Evolutionary conservation across 805 yeast genomes (phyloP).

Genomic region (Wickerhamomyces subpelliculosus): DNA sequence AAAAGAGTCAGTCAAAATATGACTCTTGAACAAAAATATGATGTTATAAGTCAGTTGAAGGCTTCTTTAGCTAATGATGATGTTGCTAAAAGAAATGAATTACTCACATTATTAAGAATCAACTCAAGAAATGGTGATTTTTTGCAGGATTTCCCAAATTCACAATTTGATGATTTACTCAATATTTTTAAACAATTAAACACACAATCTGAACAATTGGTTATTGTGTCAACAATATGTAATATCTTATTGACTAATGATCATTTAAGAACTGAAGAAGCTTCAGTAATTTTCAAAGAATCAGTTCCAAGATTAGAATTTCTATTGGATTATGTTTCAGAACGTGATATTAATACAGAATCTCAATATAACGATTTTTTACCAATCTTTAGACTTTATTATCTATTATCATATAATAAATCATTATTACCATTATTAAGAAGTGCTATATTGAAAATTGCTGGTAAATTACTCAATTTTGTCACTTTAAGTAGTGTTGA

Average conservation of each 20-base stretch:
- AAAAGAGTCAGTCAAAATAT: too few relatives aligned
- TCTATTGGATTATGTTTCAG: slow-evolving; percentile 18
- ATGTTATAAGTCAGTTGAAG: slow-evolving; percentile 2
- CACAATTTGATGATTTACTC: slow-evolving; percentile 6
- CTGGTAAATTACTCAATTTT: slow-evolving; percentile 20
- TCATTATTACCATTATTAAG: slow-evolving; percentile 6
- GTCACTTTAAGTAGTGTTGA: slow-evolving; percentile 16
- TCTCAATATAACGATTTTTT: slow-evolving; percentile 16
- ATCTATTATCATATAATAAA: slow-evolving; percentile 15
- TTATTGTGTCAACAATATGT: slow-evolving; percentile 14
- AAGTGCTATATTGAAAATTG: slow-evolving; percentile 12
- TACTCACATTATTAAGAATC: slow-evolving; percentile 8
- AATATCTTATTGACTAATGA: slow-evolving; percentile 16
- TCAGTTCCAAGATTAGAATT: slow-evolving; percentile 9
- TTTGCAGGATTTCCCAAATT: slow-evolving; percentile 8
- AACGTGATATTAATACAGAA: slow-evolving; percentile 19
- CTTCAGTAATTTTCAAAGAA: background rate
- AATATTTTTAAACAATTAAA: slow-evolving; percentile 5
- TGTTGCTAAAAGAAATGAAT: slow-evolving; percentile 3
- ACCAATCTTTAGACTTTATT: slow-evolving; percentile 21
- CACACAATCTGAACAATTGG: slow-evolving; percentile 11
- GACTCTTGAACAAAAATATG: background rate
- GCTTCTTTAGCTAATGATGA: background rate
- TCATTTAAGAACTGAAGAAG: slow-evolving; percentile 6
- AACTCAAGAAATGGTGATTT: slow-evolving; percentile 11